A percentile compares a stretch with the other conserved stretches of the same genome.
phyloP scores from a whole-genome alignment of 129 eudicot genomes.

The Flaveria robusta region DNA sequence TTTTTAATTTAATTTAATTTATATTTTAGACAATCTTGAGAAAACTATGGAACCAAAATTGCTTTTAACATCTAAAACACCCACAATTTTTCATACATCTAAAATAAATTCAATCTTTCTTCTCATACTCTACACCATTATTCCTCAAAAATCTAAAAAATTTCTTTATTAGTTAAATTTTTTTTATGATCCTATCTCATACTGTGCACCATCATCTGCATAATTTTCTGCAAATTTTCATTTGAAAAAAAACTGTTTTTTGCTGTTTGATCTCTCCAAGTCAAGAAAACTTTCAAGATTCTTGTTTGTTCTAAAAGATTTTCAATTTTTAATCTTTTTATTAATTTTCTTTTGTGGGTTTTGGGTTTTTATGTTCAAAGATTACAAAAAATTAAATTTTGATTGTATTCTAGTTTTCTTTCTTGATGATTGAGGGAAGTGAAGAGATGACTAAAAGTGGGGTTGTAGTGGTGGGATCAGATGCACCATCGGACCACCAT shows the following conservation, averaged over 20 bases:
- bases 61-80: conserved; percentile 54
- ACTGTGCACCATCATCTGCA: conserved; percentile 26
- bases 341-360: conserved; percentile 21
- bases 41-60: conserved; percentile 53
- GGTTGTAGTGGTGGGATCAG: conserved; percentile 91
- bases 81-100: conserved; percentile 42
- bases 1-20: conserved; percentile 33
- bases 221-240: conserved; percentile 25
- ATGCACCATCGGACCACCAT: conserved; percentile 88
- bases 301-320: conserved; percentile 24
- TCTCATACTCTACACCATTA: conserved; percentile 34
- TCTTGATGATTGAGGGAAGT: conserved; percentile 44
- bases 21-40: conserved; percentile 56
- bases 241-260: conserved; percentile 25
- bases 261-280: conserved; percentile 30
- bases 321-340: conserved; percentile 19
- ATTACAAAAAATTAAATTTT: neutral
- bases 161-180: conserved; percentile 14
- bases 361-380: conserved; percentile 27
- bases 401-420: neutral
- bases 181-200: conserved; percentile 27
- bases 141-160: conserved; percentile 32
- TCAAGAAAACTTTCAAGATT: neutral
- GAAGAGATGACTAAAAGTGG: conserved; percentile 60
- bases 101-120: conserved; percentile 56